Percentiles rank a stretch among this genome's conserved stretches.
phyloP scores from a whole-genome alignment of 106 monocot species.

The Agapanthus africanus region DNA sequence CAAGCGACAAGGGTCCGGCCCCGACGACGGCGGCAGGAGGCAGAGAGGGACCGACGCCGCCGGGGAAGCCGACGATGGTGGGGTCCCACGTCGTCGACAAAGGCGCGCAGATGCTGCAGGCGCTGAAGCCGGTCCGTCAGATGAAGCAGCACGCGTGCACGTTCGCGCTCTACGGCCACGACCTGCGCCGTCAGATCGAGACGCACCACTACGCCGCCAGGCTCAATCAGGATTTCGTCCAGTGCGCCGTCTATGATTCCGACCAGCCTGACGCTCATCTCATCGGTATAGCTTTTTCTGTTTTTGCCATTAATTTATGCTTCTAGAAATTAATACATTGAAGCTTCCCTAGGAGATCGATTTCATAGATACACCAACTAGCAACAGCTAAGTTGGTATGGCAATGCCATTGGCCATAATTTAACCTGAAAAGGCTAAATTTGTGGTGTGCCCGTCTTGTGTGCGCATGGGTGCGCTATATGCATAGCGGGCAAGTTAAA shows the following conservation, averaged over 20 bases:
- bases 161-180: constrained; percentile 76
- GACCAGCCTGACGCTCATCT: constrained; percentile 54
- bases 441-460: too few relatives aligned
- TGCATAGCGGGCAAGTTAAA: too few relatives aligned
- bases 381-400: too few relatives aligned
- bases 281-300: constrained; percentile 27
- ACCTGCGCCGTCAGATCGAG: constrained; percentile 73
- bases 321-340: too few relatives aligned
- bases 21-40: constrained; percentile 13
- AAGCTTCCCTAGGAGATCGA: too few relatives aligned
- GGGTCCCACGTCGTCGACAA: constrained; percentile 38
- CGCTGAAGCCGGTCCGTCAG: constrained; percentile 48
- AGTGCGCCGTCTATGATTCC: constrained; percentile 84
- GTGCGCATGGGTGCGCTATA: too few relatives aligned
- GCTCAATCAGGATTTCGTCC: constrained; percentile 72
- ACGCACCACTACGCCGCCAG: constrained; percentile 59
- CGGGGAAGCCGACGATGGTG: constrained; percentile 35
- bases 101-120: constrained; percentile 53
- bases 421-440: too few relatives aligned
- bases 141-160: constrained; percentile 72
- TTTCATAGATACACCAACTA: too few relatives aligned
- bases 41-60: constrained; percentile 20
- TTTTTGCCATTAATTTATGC: too few relatives aligned
- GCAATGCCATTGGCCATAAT: too few relatives aligned
- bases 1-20: constrained; percentile 31